Conservation (phyloP, 768 basidiomycete genomes). For the Tremella mesenterica region DNA sequence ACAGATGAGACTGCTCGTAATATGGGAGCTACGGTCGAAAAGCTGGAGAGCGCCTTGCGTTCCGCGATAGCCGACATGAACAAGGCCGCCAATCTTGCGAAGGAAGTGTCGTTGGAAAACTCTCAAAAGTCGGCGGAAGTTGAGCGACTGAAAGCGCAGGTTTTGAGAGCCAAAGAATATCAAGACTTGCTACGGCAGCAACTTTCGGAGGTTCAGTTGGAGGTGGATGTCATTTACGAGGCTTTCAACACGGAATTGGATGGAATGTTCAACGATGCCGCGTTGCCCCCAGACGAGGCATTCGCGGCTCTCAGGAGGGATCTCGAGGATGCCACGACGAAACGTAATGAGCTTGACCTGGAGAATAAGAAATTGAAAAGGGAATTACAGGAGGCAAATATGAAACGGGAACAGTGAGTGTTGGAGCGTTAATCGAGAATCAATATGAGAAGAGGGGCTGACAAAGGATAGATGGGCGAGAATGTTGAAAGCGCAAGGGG, state of each 20-base stretch:
- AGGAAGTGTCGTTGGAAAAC: constrained; percentile 1
- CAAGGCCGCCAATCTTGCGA: constrained; percentile 13
- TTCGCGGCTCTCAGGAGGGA: constrained; percentile 70
- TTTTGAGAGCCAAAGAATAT: constrained; percentile 57
- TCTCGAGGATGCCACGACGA: constrained; percentile 63
- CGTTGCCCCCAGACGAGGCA: constrained; percentile 73
- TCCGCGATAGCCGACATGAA: constrained; percentile 14
- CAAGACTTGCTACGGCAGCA: constrained; percentile 71
- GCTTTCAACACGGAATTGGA: constrained; percentile 92
- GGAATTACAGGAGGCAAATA: constrained; percentile 31
- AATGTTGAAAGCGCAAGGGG: constrained; percentile 43
- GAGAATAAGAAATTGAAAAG: constrained; percentile 65
- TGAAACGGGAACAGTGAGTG: constrained; percentile 67
- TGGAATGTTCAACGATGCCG: constrained; percentile 75
- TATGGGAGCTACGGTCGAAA: constrained; percentile 17
- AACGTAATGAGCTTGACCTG: constrained; percentile 60
- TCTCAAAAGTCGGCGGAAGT: constrained; percentile 57
- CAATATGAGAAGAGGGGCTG: constrained; percentile 2
- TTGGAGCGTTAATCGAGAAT: constrained; percentile 1
- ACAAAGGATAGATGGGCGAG: constrained; percentile 56
- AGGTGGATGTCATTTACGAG: constrained; percentile 93
- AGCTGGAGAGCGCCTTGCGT: constrained; percentile 22
- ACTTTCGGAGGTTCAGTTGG: constrained; percentile 64
- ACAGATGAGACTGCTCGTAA: constrained; percentile 25
- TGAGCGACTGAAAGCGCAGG: constrained; percentile 56